phyloP scores from a whole-genome alignment of 2,329 filamentous ascomycete genomes.

The Furcasterigmium furcatum region DNA sequence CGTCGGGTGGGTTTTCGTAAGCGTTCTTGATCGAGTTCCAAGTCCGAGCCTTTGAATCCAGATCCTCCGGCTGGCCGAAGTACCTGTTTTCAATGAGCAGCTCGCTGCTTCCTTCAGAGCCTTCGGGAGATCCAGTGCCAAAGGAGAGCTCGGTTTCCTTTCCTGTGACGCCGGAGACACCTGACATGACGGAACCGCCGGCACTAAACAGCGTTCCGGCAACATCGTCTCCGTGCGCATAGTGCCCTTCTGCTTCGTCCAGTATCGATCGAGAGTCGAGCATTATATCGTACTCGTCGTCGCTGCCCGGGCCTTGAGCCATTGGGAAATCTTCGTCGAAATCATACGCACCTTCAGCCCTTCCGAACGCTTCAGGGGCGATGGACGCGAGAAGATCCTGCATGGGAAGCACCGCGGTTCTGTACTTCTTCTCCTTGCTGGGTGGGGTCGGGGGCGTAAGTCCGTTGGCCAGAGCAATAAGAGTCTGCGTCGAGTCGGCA shows the following conservation, averaged over 20 bases:
- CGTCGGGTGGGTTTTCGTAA: conserved; percentile 64
- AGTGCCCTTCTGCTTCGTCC: conserved; percentile 43
- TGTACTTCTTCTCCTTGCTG: conserved; percentile 79
- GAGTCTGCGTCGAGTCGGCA: conserved; percentile 92
- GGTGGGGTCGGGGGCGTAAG: conserved; percentile 81
- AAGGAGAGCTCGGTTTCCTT: conserved; percentile 33
- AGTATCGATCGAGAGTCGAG: conserved; percentile 31
- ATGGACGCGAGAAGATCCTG: conserved; percentile 89
- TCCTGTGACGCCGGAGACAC: conserved; percentile 35
- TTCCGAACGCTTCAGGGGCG: conserved; percentile 77
- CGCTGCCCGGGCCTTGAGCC: conserved; percentile 42
- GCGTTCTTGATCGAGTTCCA: conserved; percentile 79
- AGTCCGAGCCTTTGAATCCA: conserved; percentile 66
- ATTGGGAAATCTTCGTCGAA: conserved; percentile 61
- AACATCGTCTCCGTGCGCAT: conserved; percentile 29
- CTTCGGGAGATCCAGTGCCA: conserved; percentile 25
- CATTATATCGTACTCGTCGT: conserved; percentile 25
- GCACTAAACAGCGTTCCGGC: conserved; percentile 47
- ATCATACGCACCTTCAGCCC: conserved; percentile 57
- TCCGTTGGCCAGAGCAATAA: conserved; percentile 75
- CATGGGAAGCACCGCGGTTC: conserved; percentile 81
- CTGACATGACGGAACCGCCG: conserved; percentile 29
- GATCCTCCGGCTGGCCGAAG: conserved; percentile 61
- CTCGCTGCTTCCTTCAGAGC: conserved; percentile 54
- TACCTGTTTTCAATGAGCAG: conserved; percentile 76